Evolutionary conservation across 2,329 filamentous ascomycete species (phyloP), one percentile per base, ranked within the genome.

Genomic region (Pestalotiopsis sp.): DNA sequence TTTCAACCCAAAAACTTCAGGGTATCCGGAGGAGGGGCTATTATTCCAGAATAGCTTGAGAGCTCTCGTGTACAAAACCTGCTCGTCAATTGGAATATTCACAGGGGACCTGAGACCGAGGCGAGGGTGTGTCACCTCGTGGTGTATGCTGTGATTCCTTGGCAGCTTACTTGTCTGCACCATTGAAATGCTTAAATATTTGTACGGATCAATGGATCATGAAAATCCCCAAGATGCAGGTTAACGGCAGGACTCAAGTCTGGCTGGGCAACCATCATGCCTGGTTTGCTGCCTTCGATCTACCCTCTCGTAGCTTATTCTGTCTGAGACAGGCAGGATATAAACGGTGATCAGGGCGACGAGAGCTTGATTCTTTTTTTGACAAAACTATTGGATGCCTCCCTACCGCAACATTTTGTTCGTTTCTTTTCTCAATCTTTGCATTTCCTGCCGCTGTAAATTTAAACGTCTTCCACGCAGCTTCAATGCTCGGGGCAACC

Each of bases 61-160:
- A 27, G 27, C 57, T 36, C 23, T 36, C 23, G 6, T n/a, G 27
- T 27, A 36, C 38, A 52, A 64, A 64, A 39, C 61, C n/a, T 49
- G 9, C 6, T 20, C 14, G 17, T 36, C 14, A 27, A 31, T 66
- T 20, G 25, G 36, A 49, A 57, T 56, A 38, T 38, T 66, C 39
- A 14, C 41, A 57, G 12, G 25, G 31, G 49, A 23, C 63, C 52
- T 52, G 45, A 66, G 39, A 14, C 63, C 63, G 7, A 57, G 63
- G 13, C 13, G 13, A 58, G 63, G 9, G 45, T 31, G 63, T 66
- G 49, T 57, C 45, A 66, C 63, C 63, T 45, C 39, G 62, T 66
- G 63, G 39, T 66, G 63, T 66, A 58, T 66, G 63, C 17, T 66
- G 49, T 57, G 45, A 36, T 62, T n/a, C 36, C 63, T 66, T 66